A percentile compares a stretch with the other conserved stretches of the same genome.
Evolutionary conservation across 345 rosid genomes (phyloP).

Genomic region (Ceriops decandra): DNA sequence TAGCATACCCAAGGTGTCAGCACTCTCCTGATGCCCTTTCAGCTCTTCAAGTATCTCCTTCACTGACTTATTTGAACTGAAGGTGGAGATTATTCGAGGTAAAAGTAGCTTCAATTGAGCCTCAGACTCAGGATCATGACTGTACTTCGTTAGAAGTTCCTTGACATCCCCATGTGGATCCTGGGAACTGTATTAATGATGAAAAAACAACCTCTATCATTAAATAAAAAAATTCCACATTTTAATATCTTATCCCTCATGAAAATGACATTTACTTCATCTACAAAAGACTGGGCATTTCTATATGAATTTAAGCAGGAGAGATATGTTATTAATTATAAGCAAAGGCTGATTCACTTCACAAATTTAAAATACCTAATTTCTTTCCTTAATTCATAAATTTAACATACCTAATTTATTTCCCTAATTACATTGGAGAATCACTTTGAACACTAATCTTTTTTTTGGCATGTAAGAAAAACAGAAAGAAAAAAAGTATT

Average conservation of each 20-base stretch:
- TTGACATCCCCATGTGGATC: conserved; percentile 61
- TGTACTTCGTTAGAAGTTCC: conserved; percentile 50
- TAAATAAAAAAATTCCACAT: background rate
- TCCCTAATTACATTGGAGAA: too few species aligned
- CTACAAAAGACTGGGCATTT: too few species aligned
- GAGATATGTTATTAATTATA: too few species aligned
- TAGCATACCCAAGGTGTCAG: conserved; percentile 56
- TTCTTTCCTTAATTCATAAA: too few species aligned
- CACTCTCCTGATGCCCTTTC: conserved; percentile 53
- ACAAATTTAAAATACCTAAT: too few species aligned
- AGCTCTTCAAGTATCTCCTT: conserved; percentile 67
- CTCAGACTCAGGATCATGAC: conserved; percentile 56
- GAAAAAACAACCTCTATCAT: background rate
- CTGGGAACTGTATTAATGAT: conserved; percentile 47
- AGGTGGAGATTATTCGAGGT: conserved; percentile 68
- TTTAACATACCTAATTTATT: too few species aligned
- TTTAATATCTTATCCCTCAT: background rate
- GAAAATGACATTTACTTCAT: background rate
- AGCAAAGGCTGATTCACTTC: too few species aligned
- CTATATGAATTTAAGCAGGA: too few species aligned
- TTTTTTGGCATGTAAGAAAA: too few species aligned
- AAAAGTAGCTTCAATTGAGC: conserved; percentile 54
- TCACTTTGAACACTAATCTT: background rate
- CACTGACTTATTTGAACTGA: conserved; percentile 53
- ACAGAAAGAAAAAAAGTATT: too few species aligned